These are phyloP conservation scores for Lentinus brumalis DNA, from an alignment of 768 basidiomycete species.

Conservation along the genomic window DNA sequence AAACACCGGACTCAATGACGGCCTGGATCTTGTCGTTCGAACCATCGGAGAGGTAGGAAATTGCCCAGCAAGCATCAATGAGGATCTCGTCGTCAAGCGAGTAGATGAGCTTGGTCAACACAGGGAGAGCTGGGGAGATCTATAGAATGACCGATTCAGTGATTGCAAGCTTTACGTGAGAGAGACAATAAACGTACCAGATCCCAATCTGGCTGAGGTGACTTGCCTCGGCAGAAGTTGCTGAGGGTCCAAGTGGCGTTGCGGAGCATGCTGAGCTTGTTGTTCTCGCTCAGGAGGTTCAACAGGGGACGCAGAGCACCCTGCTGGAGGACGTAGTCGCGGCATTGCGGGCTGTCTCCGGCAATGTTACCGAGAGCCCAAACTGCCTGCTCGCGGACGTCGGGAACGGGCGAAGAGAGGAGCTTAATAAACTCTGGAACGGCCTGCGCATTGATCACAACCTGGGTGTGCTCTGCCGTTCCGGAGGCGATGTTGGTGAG, in stretches of 20 bases:
- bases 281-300: slow-evolving; percentile 88
- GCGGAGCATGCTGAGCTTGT: slow-evolving; percentile 97
- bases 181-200: slow-evolving; percentile 55
- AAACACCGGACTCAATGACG: slow-evolving; percentile 97
- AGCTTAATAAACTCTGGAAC: slow-evolving; percentile 98
- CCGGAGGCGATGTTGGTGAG: slow-evolving; percentile 98
- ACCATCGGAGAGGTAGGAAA: slow-evolving; percentile 98
- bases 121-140: slow-evolving; percentile 97
- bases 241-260: slow-evolving; percentile 99
- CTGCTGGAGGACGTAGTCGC: slow-evolving; percentile 93
- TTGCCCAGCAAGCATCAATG: slow-evolving; percentile 99
- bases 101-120: slow-evolving; percentile 97
- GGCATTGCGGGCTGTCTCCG: slow-evolving; percentile 95
- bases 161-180: slow-evolving; percentile 1
- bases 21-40: slow-evolving; percentile 99
- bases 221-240: slow-evolving; percentile 99
- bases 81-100: slow-evolving; percentile 98
- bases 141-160: slow-evolving; percentile 37
- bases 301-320: slow-evolving; percentile 93
- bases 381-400: slow-evolving; percentile 98
- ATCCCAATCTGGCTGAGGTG: slow-evolving; percentile 98
- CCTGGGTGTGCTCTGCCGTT: slow-evolving; percentile 97
- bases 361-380: slow-evolving; percentile 99
- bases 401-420: slow-evolving; percentile 89
- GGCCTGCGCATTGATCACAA: slow-evolving; percentile 92